Conservation (phyloP, 305 asterid species). For the Fraxinus sp. region DNA sequence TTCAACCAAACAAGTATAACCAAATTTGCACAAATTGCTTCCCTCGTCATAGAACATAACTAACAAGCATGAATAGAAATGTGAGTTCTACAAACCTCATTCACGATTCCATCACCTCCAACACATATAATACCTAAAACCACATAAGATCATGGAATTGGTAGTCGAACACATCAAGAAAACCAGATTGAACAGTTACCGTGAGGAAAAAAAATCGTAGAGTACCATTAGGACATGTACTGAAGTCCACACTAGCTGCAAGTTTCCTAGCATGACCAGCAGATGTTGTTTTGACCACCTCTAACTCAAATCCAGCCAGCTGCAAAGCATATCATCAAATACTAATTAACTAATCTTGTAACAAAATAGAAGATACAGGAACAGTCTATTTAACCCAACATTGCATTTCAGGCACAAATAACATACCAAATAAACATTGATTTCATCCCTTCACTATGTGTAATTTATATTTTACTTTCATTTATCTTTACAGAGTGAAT, state of each 20-base stretch:
- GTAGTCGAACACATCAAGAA: conserved; percentile 7
- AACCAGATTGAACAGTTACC: conserved; percentile 12
- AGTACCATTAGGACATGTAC: conserved; percentile 84
- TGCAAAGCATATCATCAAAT: conserved; percentile 33
- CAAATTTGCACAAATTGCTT: conserved; percentile 11
- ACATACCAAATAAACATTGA: not conserved
- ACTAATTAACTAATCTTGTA: conserved; percentile 14
- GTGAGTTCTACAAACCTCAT: conserved; percentile 54
- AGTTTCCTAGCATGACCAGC: conserved; percentile 96
- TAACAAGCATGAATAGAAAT: conserved; percentile 23
- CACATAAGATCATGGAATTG: conserved; percentile 14
- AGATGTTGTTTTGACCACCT: conserved; percentile 80
- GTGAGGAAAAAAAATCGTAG: conserved; percentile 5
- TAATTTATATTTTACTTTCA: not conserved
- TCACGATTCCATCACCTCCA: conserved; percentile 85
- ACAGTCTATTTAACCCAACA: conserved; percentile 8
- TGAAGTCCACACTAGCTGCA: conserved; percentile 77
- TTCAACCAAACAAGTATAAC: not conserved
- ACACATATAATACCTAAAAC: conserved; percentile 78
- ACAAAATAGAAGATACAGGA: conserved; percentile 15
- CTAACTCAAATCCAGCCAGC: conserved; percentile 93
- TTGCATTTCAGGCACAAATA: not conserved
- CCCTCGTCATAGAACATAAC: conserved; percentile 20
- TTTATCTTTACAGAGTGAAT: not conserved
- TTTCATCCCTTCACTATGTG: not conserved